Conservation (phyloP, 345 rosid species). For the Bruguiera sexangula region DNA sequence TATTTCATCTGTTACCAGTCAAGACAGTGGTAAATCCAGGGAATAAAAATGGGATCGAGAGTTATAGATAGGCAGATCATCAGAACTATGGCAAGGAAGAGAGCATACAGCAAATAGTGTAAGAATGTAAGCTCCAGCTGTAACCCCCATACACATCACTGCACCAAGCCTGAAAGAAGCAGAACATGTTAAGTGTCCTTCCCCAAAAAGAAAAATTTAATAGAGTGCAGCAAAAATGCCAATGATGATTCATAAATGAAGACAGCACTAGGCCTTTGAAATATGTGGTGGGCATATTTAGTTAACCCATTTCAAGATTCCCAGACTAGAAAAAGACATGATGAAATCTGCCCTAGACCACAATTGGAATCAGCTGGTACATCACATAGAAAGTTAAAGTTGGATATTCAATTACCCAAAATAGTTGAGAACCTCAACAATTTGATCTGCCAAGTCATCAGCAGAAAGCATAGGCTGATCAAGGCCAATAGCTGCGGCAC, state of each 20-base stretch:
- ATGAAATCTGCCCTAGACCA: too few species aligned
- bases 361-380: too few species aligned
- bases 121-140: constrained; percentile 94
- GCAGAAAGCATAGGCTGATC: constrained; percentile 66
- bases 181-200: background rate
- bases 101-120: constrained; percentile 83
- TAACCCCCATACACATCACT: constrained; percentile 98
- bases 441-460: constrained; percentile 95
- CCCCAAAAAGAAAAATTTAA: too few species aligned
- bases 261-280: too few species aligned
- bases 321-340: too few species aligned
- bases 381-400: too few species aligned
- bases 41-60: background rate
- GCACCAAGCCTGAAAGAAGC: constrained; percentile 62
- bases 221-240: too few species aligned
- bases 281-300: too few species aligned
- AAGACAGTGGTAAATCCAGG: too few species aligned
- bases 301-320: too few species aligned
- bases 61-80: background rate
- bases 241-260: too few species aligned
- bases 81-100: constrained; percentile 7
- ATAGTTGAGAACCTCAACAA: constrained; percentile 83
- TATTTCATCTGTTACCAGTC: constrained; percentile 68
- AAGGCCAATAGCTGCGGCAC: constrained; percentile 59
- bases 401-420: constrained; percentile 56